Evolutionary conservation across 306 rosid genomes (phyloP).

Genomic region (Corylus americana): DNA sequence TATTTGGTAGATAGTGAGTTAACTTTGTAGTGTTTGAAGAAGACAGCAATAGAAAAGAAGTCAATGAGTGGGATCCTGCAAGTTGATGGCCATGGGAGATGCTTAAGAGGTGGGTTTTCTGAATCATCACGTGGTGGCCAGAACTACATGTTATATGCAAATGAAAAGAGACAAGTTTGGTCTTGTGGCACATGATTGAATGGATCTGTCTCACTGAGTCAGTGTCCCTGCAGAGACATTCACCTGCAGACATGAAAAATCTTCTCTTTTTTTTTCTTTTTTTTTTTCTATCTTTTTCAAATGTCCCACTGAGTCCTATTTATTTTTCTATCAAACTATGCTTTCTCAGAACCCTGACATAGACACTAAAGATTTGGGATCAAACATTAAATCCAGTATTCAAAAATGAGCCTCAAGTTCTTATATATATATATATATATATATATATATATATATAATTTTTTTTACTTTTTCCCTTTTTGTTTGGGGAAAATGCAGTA

Average conservation of each 20-base stretch:
- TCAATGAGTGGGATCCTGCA: neutral
- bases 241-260: neutral
- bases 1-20: too few relatives aligned
- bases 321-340: neutral
- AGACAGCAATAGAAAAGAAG: neutral
- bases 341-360: neutral
- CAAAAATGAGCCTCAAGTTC: neutral
- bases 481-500: too few relatives aligned
- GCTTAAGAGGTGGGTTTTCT: neutral
- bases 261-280: too few relatives aligned
- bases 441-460: too few relatives aligned
- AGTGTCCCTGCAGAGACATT: neutral
- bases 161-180: neutral
- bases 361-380: neutral
- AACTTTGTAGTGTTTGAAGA: conserved; percentile 1
- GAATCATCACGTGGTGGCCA: conserved; percentile 5
- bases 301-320: neutral
- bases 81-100: neutral
- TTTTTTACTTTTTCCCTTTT: too few relatives aligned
- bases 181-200: neutral
- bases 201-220: neutral
- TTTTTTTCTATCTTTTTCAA: neutral
- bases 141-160: neutral
- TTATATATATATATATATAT: too few relatives aligned
- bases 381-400: conserved; percentile 5